Base-by-base conservation (phyloP, 345 rosid species). In the Dimocarpus longan region DNA sequence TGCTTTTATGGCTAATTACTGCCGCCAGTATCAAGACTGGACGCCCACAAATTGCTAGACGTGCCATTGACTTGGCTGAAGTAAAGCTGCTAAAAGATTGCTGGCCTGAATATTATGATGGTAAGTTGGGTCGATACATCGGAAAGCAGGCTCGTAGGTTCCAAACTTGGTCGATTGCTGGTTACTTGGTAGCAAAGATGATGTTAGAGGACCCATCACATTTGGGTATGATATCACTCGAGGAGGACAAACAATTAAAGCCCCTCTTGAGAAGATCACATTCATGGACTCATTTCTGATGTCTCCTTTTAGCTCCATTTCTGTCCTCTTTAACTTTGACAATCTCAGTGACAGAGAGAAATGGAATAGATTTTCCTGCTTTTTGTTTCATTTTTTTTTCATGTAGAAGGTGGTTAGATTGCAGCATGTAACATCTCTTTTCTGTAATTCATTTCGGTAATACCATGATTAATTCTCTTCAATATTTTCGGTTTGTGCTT, bases 91-190 rank as follows among this genome's bases (percentile, higher is more conserved):
- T 81, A 46, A 93, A 89, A 84, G 98, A 96, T 85, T 73, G 56
- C 70, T 95, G 98, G 99, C 97, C 97, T 5, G 98, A 95, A 79
- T 95, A 95, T 79, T 95, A 95, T 16, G 98, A 96, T 1, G 99
- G 99, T 10, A 96, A 93, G 91, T 75, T 86, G 0, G 99, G 99
- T n/a, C 87, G 95, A 77, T 96, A 78, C 80, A 76, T 96, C 0
- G 99, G 99, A 54, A 96, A 96, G 87, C 98, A 96, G 80, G 84
- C 99, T 0, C 91, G 97, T 5, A 96, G 89, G 77, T 75, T 42
- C 78, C 98, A 96, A 67, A 96, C 99, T 3, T 96, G 99, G 99
- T 96, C 98, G 8, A 77, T 91, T 28, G 98, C 98, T 0, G 98
- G 99, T 24, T 94, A 92, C 84, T 86, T 96, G 84, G 97, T 96